Percentiles rank a stretch among this genome's conserved stretches.
phyloP scores from a whole-genome alignment of 2,329 filamentous ascomycete species.

The Cytospora chrysosperma region DNA sequence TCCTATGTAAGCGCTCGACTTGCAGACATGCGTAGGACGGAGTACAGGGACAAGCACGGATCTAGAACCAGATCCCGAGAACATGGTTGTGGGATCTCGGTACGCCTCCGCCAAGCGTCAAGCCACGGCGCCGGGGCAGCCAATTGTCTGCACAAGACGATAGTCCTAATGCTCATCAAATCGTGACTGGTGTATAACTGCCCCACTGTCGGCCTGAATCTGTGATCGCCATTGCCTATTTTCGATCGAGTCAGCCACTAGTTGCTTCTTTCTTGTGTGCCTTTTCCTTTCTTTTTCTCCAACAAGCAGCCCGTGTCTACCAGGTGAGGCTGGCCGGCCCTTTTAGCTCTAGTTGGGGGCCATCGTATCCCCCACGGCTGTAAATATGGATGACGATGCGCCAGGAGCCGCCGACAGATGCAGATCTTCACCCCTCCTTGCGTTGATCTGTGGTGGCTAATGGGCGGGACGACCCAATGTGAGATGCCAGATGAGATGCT shows the following conservation, averaged over 20 bases:
- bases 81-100: neutral
- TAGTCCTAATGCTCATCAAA: neutral
- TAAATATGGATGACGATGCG: neutral
- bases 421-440: neutral
- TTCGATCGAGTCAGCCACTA: neutral
- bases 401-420: constrained; percentile 8
- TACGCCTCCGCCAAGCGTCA: neutral
- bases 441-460: constrained; percentile 1
- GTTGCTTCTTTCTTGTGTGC: neutral
- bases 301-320: too few species aligned
- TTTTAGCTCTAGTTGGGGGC: too few species aligned
- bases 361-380: constrained; percentile 1
- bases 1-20: neutral
- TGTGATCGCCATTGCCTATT: neutral
- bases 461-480: constrained; percentile 3
- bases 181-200: neutral
- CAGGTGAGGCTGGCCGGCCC: neutral
- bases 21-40: neutral
- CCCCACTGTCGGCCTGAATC: neutral
- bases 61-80: neutral
- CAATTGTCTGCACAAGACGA: neutral
- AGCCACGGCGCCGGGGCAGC: neutral
- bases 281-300: too few species aligned
- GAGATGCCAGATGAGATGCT: neutral
- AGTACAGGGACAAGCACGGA: neutral